Evolutionary conservation across 2,329 filamentous ascomycete species (phyloP), one percentile per base, ranked within the genome.

Genomic region (Colletotrichum godetiae): DNA sequence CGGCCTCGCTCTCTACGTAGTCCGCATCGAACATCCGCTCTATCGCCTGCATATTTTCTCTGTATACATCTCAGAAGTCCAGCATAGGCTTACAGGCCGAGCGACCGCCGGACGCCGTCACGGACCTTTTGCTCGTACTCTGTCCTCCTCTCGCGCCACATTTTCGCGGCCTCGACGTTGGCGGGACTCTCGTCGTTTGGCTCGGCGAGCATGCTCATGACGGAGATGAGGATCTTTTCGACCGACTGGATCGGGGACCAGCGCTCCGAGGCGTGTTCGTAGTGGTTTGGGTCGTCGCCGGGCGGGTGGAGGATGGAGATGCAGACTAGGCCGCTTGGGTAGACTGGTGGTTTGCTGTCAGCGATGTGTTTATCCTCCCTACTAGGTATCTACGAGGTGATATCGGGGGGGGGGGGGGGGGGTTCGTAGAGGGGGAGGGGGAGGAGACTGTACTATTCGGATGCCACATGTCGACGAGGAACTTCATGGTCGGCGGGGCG

Each of bases 121-220:
- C 93, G 89, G 49, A 99, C 97, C 83, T 92, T 92, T 80, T 90
- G 89, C 85, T 98, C 95, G 84, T 98, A 99, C 81, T 97, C 94
- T 24, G 85, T 80, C 76, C 95, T 90, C 75, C 92, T 88, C 79
- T 98, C 95, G 75, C 96, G 90, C 95, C 96, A 98, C 93, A 98
- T 94, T 86, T 97, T 95, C 72, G 95, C 96, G 0, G 96, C 96
- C 85, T 98, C 96, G 55, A 98, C 94, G 80, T 98, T 98, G 71
- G 96, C 96, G 0, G 96, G 96, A 76, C 93, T 97, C 88, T 98
- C 96, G 81, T 98, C 96, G 83, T 98, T 98, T 73, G 96, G 95
- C 85, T 98, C 95, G 1, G 95, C 95, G 58, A 98, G 90, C 95
- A 98, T 98, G 84, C 95, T 98, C 93, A 98, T 98, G 74, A 98